Conservation (phyloP, 257 asterid species). For the Solanum tarapatanum region DNA sequence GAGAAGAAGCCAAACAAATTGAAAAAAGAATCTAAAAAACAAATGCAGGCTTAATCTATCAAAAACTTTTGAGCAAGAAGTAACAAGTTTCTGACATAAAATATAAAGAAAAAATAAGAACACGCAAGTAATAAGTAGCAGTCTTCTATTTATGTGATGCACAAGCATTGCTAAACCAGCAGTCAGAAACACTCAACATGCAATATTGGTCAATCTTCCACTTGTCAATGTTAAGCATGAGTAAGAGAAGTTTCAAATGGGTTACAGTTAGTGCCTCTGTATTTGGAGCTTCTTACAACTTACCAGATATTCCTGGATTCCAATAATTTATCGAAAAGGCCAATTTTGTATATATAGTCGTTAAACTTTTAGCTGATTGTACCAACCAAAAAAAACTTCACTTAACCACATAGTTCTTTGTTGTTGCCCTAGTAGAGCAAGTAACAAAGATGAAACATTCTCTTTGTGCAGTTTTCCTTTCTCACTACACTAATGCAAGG, state of each 20-base stretch:
- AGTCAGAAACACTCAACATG: neutral
- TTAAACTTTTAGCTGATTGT: neutral
- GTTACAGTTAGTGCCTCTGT: neutral
- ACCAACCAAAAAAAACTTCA: neutral
- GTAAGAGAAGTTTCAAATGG: neutral
- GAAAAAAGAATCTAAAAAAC: neutral
- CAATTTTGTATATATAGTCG: neutral
- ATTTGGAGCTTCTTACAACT: neutral
- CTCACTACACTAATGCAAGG: neutral
- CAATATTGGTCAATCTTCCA: neutral
- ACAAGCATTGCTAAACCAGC: neutral
- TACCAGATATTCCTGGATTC: neutral
- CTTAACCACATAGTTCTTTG: neutral
- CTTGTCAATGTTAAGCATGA: neutral
- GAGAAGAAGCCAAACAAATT: neutral
- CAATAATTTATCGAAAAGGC: neutral
- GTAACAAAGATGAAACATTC: neutral
- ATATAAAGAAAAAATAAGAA: neutral
- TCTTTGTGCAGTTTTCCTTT: neutral
- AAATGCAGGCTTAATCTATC: neutral
- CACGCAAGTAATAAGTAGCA: neutral
- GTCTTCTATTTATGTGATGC: neutral
- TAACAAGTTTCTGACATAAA: neutral
- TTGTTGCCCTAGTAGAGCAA: neutral
- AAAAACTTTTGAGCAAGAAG: neutral